Conservation (phyloP, 2,329 filamentous ascomycete species). For the Colletotrichum kahawae region DNA sequence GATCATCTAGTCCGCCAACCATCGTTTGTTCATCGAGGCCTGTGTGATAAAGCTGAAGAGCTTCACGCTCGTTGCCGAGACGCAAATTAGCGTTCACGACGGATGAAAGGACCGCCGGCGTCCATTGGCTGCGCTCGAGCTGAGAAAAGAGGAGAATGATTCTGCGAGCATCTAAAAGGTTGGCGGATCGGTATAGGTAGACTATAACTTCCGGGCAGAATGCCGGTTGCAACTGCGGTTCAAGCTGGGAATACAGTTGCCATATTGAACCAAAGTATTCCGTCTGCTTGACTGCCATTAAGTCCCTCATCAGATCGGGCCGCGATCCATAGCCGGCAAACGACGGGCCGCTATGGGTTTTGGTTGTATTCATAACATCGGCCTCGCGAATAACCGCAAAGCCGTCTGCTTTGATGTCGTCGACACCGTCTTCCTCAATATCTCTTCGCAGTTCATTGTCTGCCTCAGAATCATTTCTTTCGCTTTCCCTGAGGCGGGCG, state of each 20-base stretch:
- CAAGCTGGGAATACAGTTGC: conserved; percentile 44
- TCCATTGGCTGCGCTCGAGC: conserved; percentile 42
- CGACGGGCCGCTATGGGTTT: conserved; percentile 17
- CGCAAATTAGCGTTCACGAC: conserved; percentile 47
- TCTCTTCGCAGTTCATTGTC: neutral
- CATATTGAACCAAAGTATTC: conserved; percentile 47
- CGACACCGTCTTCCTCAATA: neutral
- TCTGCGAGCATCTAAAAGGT: conserved; percentile 49
- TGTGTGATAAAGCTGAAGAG: conserved; percentile 43
- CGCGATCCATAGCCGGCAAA: conserved; percentile 6
- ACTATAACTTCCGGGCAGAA: conserved; percentile 39
- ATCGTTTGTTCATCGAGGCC: conserved; percentile 39
- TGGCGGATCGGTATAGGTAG: conserved; percentile 47
- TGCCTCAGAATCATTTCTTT: neutral
- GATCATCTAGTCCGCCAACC: conserved; percentile 46
- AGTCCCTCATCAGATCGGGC: conserved; percentile 20
- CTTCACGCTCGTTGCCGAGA: conserved; percentile 40
- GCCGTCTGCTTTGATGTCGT: neutral
- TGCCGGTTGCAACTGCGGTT: conserved; percentile 30
- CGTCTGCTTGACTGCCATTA: conserved; percentile 29
- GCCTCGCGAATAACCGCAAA: neutral
- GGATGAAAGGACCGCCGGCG: conserved; percentile 41
- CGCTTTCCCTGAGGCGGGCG: neutral
- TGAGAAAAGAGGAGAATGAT: conserved; percentile 49
- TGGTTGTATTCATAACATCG: neutral